A percentile compares a stretch with the other conserved stretches of the same genome.
Evolutionary conservation across 225 moss, liverwort and hornwort species (phyloP).

Genomic region (Ulota crispa): DNA sequence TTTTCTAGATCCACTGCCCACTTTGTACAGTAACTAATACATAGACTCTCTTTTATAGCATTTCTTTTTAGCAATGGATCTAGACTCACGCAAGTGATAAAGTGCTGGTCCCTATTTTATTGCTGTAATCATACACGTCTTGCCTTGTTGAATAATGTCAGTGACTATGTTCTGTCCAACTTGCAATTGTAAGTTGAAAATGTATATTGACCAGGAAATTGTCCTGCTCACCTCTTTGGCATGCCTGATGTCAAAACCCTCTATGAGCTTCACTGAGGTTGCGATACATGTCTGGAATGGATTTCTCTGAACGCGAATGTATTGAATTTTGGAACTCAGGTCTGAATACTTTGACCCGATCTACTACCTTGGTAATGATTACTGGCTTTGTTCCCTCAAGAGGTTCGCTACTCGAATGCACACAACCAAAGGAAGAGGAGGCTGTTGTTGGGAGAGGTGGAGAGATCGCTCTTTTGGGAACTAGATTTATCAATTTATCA

Average conservation of each 20-base stretch:
- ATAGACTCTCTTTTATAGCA: not conserved
- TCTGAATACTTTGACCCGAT: not conserved
- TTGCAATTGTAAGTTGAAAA: not conserved
- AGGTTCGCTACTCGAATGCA: not conserved
- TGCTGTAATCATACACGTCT: no score
- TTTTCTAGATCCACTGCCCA: not conserved
- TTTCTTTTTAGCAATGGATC: no score
- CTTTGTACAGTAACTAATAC: not conserved
- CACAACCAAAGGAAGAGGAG: accelerated
- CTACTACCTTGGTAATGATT: not conserved
- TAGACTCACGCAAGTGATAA: no score
- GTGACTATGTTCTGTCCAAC: not conserved
- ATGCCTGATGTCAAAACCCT: not conserved
- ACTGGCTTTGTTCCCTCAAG: conserved; percentile 1
- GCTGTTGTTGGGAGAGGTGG: not conserved
- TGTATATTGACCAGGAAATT: not conserved
- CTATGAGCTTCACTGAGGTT: not conserved
- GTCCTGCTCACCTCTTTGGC: not conserved
- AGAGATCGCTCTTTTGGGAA: not conserved
- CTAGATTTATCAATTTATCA: not conserved
- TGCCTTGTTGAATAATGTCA: no score
- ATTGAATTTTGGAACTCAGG: not conserved
- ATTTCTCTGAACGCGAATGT: not conserved
- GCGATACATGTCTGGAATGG: accelerated
- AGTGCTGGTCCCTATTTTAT: no score